Evolutionary conservation across 2,329 filamentous ascomycete species (phyloP).

Genomic region (Claviceps cyperi): DNA sequence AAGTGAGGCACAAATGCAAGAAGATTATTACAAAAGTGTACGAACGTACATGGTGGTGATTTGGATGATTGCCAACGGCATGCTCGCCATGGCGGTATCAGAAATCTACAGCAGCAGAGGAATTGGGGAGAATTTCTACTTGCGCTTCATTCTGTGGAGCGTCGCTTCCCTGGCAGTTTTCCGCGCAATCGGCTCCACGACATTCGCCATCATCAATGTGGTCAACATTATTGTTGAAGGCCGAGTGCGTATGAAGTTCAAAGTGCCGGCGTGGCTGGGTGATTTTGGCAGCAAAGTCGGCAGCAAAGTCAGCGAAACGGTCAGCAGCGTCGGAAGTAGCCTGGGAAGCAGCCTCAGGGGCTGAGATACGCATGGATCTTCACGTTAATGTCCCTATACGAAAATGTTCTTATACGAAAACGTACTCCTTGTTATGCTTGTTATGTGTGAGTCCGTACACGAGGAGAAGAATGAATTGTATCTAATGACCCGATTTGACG

Average conservation of each 20-base stretch:
- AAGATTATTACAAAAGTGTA: conserved; percentile 96
- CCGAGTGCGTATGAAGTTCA: conserved; percentile 47
- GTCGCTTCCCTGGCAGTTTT: conserved; percentile 81
- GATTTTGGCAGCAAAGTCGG: conserved; percentile 28
- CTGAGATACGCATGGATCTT: conserved; percentile 9
- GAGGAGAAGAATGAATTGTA: no score
- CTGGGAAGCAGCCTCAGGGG: conserved; percentile 27
- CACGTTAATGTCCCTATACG: no score
- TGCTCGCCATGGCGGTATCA: conserved; percentile 83
- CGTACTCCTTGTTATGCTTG: neutral
- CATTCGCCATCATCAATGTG: conserved; percentile 72
- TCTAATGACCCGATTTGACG: no score
- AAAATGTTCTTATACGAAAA: neutral
- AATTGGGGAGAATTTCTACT: conserved; percentile 74
- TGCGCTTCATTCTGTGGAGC: conserved; percentile 84
- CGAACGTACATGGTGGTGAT: conserved; percentile 94
- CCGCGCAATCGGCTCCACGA: conserved; percentile 65
- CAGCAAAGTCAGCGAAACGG: conserved; percentile 22
- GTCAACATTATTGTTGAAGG: conserved; percentile 81
- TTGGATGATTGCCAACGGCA: conserved; percentile 86
- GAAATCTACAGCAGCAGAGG: conserved; percentile 65
- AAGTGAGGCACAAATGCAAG: conserved; percentile 73
- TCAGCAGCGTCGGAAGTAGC: conserved; percentile 20
- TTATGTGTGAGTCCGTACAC: neutral
- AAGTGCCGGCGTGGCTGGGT: conserved; percentile 30